Conservation (phyloP, 148 eudicot species). For the Fagopyrum homotropicum region DNA sequence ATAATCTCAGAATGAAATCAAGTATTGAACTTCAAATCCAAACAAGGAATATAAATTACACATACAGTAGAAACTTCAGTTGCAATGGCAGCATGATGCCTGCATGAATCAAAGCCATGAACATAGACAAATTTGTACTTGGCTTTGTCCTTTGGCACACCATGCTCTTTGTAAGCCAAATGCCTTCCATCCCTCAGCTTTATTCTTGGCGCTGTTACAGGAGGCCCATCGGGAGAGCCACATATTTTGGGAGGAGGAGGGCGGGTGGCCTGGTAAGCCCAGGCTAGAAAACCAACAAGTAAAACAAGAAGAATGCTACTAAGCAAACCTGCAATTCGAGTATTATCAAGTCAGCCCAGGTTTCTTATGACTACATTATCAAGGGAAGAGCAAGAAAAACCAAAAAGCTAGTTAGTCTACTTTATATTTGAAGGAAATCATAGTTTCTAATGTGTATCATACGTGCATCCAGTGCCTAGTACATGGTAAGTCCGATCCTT, state of each 20-base stretch:
- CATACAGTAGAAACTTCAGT: slow-evolving; percentile 49
- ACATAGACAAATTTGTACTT: slow-evolving; percentile 53
- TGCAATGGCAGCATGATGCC: slow-evolving; percentile 51
- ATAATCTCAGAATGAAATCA: neutral
- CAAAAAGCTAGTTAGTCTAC: neutral
- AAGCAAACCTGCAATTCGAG: slow-evolving; percentile 42
- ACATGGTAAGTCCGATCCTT: neutral
- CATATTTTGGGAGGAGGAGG: slow-evolving; percentile 68
- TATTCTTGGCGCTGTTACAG: slow-evolving; percentile 64
- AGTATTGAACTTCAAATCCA: neutral
- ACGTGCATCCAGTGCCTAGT: neutral
- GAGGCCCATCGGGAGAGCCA: slow-evolving; percentile 73
- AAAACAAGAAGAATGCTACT: slow-evolving; percentile 45
- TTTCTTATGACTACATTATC: slow-evolving; percentile 7
- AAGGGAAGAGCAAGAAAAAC: neutral
- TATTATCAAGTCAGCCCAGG: neutral
- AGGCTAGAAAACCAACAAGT: slow-evolving; percentile 53
- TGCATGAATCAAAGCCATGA: slow-evolving; percentile 64
- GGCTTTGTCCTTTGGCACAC: slow-evolving; percentile 60
- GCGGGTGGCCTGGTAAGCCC: slow-evolving; percentile 52
- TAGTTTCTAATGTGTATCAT: neutral
- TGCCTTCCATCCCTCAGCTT: slow-evolving; percentile 76
- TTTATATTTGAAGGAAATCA: neutral
- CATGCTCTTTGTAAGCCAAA: slow-evolving; percentile 71
- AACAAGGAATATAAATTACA: slow-evolving; percentile 6